Base-by-base conservation (phyloP, 163 green algal species). In the Chloromonas sp. region DNA sequence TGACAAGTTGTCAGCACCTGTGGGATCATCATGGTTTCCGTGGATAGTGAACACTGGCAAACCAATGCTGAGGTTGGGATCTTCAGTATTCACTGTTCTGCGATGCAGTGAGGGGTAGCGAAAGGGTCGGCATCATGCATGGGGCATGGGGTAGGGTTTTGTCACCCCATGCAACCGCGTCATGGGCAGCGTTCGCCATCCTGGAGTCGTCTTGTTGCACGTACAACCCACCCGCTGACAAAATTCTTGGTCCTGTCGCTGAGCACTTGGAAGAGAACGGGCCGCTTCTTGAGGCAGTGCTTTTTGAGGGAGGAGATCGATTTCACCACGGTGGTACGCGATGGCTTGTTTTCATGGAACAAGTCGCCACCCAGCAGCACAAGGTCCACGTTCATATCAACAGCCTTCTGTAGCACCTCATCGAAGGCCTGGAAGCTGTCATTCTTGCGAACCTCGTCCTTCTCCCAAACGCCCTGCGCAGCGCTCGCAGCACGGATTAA, bases 301-400 rank as follows among this genome's bases (percentile, higher is more conserved):
- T 92, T 90, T 2, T 85, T 89, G 2, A 99, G 85, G 58, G 98
- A 95, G 13, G 93, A 80, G n/a, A 99, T 97, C 3, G 94, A 89
- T 15, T 93, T 92, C 5, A 98, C 92, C n/a, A 99, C 81, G 0
- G 97, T 99, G 14, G 89, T 83, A 8, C 95, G 88, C 2, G 90
- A 96, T 59, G 97, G 97, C 91, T 98, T 98, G 93, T 99, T 99
- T 84, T 99, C 96, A 87, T 99, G 97, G 89, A 99, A 99, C 0
- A 99, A 90, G 91, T 99, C 97, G 1, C 97, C 97, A 5, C 95
- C 97, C 74, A 99, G 93, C 76, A 99, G 91, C 71, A 99, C 91
- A 58, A 96, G 86, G 91, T 99, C 97, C 2, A 94, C 96, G 15
- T 92, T 79, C 83, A 90, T 83, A 71, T 92, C 81, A 11, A 88